Evolutionary conservation across 352 stramenopile genomes (phyloP).

Genomic region (Phytophthora tubulina): DNA sequence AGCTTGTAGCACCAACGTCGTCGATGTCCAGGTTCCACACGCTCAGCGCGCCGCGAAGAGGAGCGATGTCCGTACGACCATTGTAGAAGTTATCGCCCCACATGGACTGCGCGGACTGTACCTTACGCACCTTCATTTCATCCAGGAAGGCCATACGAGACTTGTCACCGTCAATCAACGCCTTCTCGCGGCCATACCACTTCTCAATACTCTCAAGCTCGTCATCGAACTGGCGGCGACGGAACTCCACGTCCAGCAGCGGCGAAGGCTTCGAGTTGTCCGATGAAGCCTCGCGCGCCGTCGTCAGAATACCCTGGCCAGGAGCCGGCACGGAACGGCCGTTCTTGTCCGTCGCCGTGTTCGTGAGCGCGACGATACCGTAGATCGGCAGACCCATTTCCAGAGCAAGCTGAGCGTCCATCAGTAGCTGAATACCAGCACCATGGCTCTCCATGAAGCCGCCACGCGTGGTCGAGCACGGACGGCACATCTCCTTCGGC

Average conservation of each 20-base stretch:
- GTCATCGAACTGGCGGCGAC: slow-evolving; percentile 77
- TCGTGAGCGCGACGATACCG: slow-evolving; percentile 82
- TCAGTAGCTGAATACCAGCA: slow-evolving; percentile 89
- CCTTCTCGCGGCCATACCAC: slow-evolving; percentile 75
- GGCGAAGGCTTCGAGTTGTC: slow-evolving; percentile 48
- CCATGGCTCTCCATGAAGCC: slow-evolving; percentile 93
- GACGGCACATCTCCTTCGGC: slow-evolving; percentile 86
- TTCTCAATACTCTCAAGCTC: slow-evolving; percentile 78
- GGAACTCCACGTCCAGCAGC: slow-evolving; percentile 77
- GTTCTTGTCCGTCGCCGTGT: slow-evolving; percentile 91
- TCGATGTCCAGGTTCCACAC: slow-evolving; percentile 86
- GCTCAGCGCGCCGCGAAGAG: slow-evolving; percentile 76
- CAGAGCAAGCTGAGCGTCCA: slow-evolving; percentile 87
- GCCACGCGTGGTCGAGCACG: slow-evolving; percentile 78
- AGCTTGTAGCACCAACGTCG: slow-evolving; percentile 84
- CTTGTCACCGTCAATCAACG: slow-evolving; percentile 47
- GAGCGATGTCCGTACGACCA: slow-evolving; percentile 70
- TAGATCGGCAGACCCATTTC: slow-evolving; percentile 92
- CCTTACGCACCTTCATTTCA: slow-evolving; percentile 74
- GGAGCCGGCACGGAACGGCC: slow-evolving; percentile 85
- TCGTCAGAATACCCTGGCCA: slow-evolving; percentile 89
- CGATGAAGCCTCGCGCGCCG: slow-evolving; percentile 62
- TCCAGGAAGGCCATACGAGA: slow-evolving; percentile 61
- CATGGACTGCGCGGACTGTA: slow-evolving; percentile 68
- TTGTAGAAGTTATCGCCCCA: slow-evolving; percentile 81